Evolutionary conservation across 768 basidiomycete genomes (phyloP).

Genomic region (Phallus indusiatus): DNA sequence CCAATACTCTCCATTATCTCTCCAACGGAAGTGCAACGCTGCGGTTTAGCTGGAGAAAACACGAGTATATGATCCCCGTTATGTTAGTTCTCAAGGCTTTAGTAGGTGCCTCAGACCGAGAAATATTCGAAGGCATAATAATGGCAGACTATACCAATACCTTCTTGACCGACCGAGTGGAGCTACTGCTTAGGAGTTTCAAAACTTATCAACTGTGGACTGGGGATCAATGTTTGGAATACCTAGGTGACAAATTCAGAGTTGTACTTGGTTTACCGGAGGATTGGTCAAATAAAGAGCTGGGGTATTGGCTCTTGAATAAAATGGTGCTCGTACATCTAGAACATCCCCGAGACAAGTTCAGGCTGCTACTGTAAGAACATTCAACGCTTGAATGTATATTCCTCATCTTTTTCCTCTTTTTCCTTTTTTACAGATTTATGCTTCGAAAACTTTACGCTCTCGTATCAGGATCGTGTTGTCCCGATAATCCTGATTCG

Average conservation of each 20-base stretch:
- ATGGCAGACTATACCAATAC: constrained; percentile 98
- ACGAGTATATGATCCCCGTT: constrained; percentile 96
- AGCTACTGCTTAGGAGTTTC: constrained; percentile 88
- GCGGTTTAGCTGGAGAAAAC: constrained; percentile 93
- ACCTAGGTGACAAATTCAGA: constrained; percentile 93
- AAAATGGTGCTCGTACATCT: constrained; percentile 89
- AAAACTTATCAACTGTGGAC: constrained; percentile 86
- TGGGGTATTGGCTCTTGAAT: constrained; percentile 76
- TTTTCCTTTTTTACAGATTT: constrained; percentile 47
- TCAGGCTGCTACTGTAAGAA: constrained; percentile 83
- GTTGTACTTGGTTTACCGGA: constrained; percentile 86
- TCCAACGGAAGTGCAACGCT: constrained; percentile 95
- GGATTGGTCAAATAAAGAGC: constrained; percentile 77
- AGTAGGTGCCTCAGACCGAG: constrained; percentile 83
- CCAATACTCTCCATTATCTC: constrained; percentile 96
- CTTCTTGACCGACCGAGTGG: constrained; percentile 94
- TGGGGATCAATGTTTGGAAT: constrained; percentile 86
- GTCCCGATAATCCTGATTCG: constrained; percentile 95
- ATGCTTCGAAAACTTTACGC: constrained; percentile 96
- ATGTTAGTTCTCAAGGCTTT: constrained; percentile 95
- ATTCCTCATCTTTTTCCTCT: background rate
- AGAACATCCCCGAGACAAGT: constrained; percentile 82
- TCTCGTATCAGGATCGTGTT: constrained; percentile 81
- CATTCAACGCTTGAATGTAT: constrained; percentile 2
- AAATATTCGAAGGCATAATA: constrained; percentile 92